Conservation (phyloP, 2,329 filamentous ascomycete genomes). For the Monosporascus ibericus region DNA sequence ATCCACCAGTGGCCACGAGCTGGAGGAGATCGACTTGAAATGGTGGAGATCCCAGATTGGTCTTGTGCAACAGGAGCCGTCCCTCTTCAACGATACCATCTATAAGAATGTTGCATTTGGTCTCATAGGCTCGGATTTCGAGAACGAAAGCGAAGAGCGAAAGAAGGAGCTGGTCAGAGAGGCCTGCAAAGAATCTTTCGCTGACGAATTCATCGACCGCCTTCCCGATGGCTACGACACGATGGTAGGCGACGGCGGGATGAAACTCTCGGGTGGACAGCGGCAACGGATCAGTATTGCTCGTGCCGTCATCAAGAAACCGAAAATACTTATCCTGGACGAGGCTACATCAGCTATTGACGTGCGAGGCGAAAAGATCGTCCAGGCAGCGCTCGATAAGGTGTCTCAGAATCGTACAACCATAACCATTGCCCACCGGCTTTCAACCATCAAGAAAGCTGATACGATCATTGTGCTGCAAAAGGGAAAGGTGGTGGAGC, state of each 20-base stretch:
- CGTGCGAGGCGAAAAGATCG: constrained; percentile 49
- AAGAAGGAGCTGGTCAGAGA: constrained; percentile 55
- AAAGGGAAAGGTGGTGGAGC: constrained; percentile 64
- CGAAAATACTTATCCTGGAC: constrained; percentile 67
- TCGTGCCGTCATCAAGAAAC: constrained; percentile 65
- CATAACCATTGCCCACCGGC: constrained; percentile 67
- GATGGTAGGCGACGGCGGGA: constrained; percentile 68
- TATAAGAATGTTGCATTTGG: constrained; percentile 58
- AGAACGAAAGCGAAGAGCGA: constrained; percentile 45
- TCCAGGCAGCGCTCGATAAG: constrained; percentile 58
- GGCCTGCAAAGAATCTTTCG: constrained; percentile 62
- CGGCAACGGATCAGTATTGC: constrained; percentile 78
- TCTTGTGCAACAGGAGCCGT: constrained; percentile 62
- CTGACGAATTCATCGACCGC: constrained; percentile 61
- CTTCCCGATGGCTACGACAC: constrained; percentile 65
- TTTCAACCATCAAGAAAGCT: constrained; percentile 71
- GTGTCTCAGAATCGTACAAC: constrained; percentile 60
- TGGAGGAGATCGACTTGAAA: constrained; percentile 55
- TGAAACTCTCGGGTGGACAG: constrained; percentile 77
- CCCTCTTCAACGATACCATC: constrained; percentile 62
- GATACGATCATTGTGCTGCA: constrained; percentile 74
- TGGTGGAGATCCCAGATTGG: constrained; percentile 59
- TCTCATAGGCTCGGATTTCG: constrained; percentile 45
- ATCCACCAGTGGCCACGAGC: constrained; percentile 43
- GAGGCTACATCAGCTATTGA: constrained; percentile 68